These are phyloP conservation scores for Paecilomyces dactylethromorphus DNA, from an alignment of 2,329 filamentous ascomycete genomes.

Conservation along the genomic window DNA sequence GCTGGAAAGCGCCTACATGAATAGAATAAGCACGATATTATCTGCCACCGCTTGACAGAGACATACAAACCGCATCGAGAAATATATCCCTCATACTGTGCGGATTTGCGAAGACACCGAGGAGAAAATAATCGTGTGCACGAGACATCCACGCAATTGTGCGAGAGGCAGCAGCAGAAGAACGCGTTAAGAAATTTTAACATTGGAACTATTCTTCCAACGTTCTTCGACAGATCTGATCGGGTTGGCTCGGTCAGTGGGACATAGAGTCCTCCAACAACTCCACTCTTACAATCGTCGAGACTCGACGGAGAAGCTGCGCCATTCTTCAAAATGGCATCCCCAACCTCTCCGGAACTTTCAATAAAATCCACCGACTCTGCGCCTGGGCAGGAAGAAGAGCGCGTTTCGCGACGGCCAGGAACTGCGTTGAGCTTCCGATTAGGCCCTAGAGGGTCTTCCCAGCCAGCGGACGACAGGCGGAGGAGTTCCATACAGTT, in stretches of 20 bases:
- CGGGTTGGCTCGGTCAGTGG: no score
- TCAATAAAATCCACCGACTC: conserved; percentile 4
- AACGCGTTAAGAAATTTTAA: no score
- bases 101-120: neutral
- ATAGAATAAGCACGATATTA: neutral
- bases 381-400: neutral
- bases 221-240: no score
- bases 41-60: neutral
- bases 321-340: neutral
- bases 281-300: no score
- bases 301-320: neutral
- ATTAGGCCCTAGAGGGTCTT: conserved; percentile 8
- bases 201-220: no score
- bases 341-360: conserved; percentile 4
- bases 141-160: neutral
- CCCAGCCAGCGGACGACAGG: conserved; percentile 16
- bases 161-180: neutral
- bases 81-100: neutral
- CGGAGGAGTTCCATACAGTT: conserved; percentile 35
- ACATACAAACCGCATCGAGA: neutral
- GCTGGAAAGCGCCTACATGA: neutral
- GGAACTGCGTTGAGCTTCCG: neutral
- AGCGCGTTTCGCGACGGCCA: neutral
- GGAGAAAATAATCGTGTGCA: neutral
- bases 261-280: no score